Conservation (phyloP, 352 stramenopile species). For the Globisporangium ultimum region DNA sequence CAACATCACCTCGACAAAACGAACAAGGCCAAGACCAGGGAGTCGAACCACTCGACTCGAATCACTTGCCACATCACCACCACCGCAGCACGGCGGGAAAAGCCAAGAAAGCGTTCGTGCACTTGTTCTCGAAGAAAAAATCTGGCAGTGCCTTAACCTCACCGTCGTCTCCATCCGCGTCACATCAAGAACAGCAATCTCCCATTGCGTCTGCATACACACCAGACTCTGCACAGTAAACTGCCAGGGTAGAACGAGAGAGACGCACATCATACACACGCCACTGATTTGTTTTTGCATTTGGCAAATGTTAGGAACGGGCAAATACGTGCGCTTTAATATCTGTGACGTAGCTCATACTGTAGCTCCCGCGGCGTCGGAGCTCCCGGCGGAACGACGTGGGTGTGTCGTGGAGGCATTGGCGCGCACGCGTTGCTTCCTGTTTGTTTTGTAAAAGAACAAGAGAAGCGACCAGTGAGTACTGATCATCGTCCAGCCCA, state of each 20-base stretch:
- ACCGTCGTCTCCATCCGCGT: conserved; percentile 8
- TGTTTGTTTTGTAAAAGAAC: conserved; percentile 7
- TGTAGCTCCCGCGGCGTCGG: conserved; percentile 81
- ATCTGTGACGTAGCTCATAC: conserved; percentile 86
- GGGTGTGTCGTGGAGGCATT: conserved; percentile 13
- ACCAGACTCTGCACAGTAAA: background rate
- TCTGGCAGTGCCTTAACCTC: background rate
- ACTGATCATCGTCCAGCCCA: background rate
- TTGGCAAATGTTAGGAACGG: conserved; percentile 28
- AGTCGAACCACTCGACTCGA: background rate
- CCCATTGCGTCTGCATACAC: background rate
- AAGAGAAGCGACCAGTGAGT: background rate
- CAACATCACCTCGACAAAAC: background rate
- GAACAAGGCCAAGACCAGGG: background rate
- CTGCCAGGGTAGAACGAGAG: background rate
- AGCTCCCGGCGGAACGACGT: conserved; percentile 83
- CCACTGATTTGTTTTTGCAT: background rate
- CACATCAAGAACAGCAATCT: background rate
- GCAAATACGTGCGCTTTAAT: conserved; percentile 85
- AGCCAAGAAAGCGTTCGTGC: conserved; percentile 19
- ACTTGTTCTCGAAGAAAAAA: conserved; percentile 21
- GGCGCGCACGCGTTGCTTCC: conserved; percentile 22
- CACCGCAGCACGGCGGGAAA: conserved; percentile 16
- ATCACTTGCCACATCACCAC: background rate
- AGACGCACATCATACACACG: background rate